Evolutionary conservation across 176 grass and related monocot genomes (phyloP).

Genomic region (Sorghum bicolor): Sorghum_bicolor_NCBIv3 NC_012878.2:52642501-52643000

Average conservation of each 20-base stretch:
- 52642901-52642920: slow-evolving; percentile 57
- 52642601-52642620: slow-evolving; percentile 91
- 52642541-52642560: slow-evolving; percentile 2
- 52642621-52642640: slow-evolving; percentile 87
- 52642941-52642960: slow-evolving; percentile 35
- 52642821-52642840: slow-evolving; percentile 78
- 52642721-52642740: not conserved
- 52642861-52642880: slow-evolving; percentile 76
- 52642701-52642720: slow-evolving; percentile 69
- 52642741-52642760: slow-evolving; percentile 44
- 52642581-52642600: slow-evolving; percentile 93
- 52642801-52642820: slow-evolving; percentile 87
- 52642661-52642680: slow-evolving; percentile 78
- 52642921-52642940: slow-evolving; percentile 42
- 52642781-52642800: slow-evolving; percentile 86
- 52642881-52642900: slow-evolving; percentile 43
- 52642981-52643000: slow-evolving; percentile 9
- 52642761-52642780: slow-evolving; percentile 58
- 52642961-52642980: not conserved
- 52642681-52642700: slow-evolving; percentile 70
- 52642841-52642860: slow-evolving; percentile 42
- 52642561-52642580: slow-evolving; percentile 74
- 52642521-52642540: slow-evolving; percentile 44
- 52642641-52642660: slow-evolving; percentile 88
- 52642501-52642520: slow-evolving; percentile 80